Evolutionary conservation across 1,284 basidiomycete species (phyloP).

Genomic region (Fomitopsis palustris): DNA sequence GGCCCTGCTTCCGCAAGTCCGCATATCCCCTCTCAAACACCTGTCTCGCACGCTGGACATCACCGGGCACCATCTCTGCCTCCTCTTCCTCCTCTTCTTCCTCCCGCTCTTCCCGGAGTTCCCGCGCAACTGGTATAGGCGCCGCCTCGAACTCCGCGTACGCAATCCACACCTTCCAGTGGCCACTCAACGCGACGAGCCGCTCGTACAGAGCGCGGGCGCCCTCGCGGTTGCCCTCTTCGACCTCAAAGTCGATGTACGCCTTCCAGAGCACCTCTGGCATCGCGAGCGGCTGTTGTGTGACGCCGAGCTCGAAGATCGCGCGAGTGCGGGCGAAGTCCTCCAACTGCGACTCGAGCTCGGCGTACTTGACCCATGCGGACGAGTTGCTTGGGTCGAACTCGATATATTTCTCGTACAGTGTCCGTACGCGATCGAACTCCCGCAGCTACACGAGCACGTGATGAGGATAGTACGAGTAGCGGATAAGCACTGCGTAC

Average conservation of each 20-base stretch:
- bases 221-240: slow-evolving; percentile 88
- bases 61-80: slow-evolving; percentile 30
- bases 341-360: slow-evolving; percentile 90
- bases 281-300: slow-evolving; percentile 92
- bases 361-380: slow-evolving; percentile 97
- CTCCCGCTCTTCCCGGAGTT: slow-evolving; percentile 71
- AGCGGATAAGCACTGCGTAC: slow-evolving; percentile 27
- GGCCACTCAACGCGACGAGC: slow-evolving; percentile 82
- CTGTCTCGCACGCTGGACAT: slow-evolving; percentile 63
- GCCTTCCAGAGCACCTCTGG: slow-evolving; percentile 98
- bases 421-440: slow-evolving; percentile 88
- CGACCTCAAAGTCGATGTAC: slow-evolving; percentile 96
- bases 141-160: slow-evolving; percentile 78
- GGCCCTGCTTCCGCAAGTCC: slow-evolving; percentile 71
- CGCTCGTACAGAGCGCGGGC: slow-evolving; percentile 90
- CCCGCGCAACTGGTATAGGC: slow-evolving; percentile 60
- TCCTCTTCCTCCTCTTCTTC: slow-evolving; percentile 41
- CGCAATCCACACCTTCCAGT: slow-evolving; percentile 91
- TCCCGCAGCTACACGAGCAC: slow-evolving; percentile 65
- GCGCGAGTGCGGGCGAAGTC: slow-evolving; percentile 91
- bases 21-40: slow-evolving; percentile 87
- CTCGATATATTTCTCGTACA: slow-evolving; percentile 97
- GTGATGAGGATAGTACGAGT: neutral
- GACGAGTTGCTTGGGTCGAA: slow-evolving; percentile 87
- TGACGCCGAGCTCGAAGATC: slow-evolving; percentile 94